Percentiles rank a stretch among this genome's conserved stretches.
These are phyloP conservation scores for Mimosa pudica DNA, from an alignment of 306 rosid species.

Conservation along the genomic window DNA sequence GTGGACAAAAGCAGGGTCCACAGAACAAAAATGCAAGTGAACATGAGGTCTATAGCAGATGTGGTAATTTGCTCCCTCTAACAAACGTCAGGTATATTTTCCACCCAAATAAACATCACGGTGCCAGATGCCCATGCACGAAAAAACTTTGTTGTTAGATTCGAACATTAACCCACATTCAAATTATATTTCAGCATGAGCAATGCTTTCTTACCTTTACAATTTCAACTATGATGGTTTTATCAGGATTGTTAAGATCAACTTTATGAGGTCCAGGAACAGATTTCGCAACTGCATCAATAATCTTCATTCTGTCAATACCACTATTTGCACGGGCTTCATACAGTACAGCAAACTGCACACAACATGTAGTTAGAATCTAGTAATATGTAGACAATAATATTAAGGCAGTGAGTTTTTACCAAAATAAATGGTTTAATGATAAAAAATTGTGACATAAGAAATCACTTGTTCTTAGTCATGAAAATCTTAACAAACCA, in stretches of 20 bases:
- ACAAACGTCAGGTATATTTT: too few species aligned
- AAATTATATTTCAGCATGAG: slow-evolving; percentile 5
- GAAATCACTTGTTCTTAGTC: background rate
- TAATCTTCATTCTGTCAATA: slow-evolving; percentile 85
- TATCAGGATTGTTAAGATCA: slow-evolving; percentile 86
- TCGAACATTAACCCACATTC: background rate
- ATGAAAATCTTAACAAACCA: background rate
- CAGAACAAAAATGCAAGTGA: too few species aligned
- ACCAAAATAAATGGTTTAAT: background rate
- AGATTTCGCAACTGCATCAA: slow-evolving; percentile 81
- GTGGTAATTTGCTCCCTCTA: too few species aligned
- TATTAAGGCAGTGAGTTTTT: background rate
- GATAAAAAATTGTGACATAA: background rate
- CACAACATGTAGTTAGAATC: slow-evolving; percentile 19
- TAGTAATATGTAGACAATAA: background rate
- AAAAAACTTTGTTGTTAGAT: too few species aligned
- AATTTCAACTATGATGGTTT: slow-evolving; percentile 89
- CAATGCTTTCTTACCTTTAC: slow-evolving; percentile 63
- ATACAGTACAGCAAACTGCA: slow-evolving; percentile 90
- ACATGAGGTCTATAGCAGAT: too few species aligned
- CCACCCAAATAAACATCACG: too few species aligned
- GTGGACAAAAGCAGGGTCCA: too few species aligned
- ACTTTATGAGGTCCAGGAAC: slow-evolving; percentile 93
- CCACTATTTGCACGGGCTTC: slow-evolving; percentile 96
- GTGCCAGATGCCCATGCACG: too few species aligned